Evolutionary conservation across 768 basidiomycete species (phyloP), one percentile per base, ranked within the genome.

Genomic region (Auriculariales sp.): DNA sequence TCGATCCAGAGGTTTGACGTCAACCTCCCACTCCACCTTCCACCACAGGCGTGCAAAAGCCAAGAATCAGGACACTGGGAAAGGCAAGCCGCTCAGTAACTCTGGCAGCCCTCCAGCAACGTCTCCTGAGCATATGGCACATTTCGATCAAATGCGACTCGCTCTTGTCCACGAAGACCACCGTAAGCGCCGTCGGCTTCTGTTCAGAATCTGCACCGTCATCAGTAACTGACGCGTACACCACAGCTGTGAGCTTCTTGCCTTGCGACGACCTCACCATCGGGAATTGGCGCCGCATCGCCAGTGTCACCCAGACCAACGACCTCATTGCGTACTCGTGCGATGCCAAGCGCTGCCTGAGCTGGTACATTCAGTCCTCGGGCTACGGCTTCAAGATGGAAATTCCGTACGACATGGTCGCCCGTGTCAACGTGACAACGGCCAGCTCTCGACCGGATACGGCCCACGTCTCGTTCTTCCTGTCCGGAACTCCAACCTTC

Each of bases 331-430:
- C 83, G 2, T 90, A 88, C 62, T 68, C 83, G 11, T 87, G 75
- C 61, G 81, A 87, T 22, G 53, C 61, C 34, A 81, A 75, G 56
- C 77, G 72, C 34, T 78, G 73, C 57, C 65, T 90, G 27, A 75
- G 75, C 3, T 90, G 88, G 88, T 90, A 81, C 62, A 80, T 90
- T 49, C 75, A 78, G 34, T 81, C 81, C 4, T 70, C 66, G 1
- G 83, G 82, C 19, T 73, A 73, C 54, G 76, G 82, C 17, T 89
- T 88, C 71, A 89, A 89, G 63, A 90, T 90, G 82, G 83, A 85
- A 53, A 71, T 89, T 15, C 76, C 83, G 3, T 86, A 83, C 63
- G 69, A 76, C 50, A 71, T 63, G 52, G 79, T 89, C 53, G 55
- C 70, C 17, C 68, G 78, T 28, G 72, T 77, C 3, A 71, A 75